Base-by-base conservation (phyloP, 2,329 filamentous ascomycete species). In the Claviceps sp. region DNA sequence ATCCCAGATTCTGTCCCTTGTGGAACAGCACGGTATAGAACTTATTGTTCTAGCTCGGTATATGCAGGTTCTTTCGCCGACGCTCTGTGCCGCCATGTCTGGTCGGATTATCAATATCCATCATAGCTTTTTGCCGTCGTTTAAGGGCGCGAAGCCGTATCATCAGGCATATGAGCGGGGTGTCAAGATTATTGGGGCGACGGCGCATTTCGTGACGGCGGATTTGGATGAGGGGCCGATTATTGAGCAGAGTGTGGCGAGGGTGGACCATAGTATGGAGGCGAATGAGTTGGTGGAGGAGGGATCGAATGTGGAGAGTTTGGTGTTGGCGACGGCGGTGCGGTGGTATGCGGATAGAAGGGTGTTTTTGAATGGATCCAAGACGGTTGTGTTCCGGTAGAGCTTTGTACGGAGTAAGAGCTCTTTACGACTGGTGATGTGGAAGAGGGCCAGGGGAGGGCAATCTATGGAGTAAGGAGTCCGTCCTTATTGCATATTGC, bases 61-160 rank as follows among this genome's bases (percentile, higher is more conserved):
- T 71, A 93, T 93, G 87, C 87, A 93, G 71, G 85, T 93, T 36
- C 75, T 93, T 11, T 86, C 82, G 22, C 86, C 86, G 0, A 78
- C 70, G 8, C 73, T 93, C 42, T 93, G 87, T 71, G 70, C 76
- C 53, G 85, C 80, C 60, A 90, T 93, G 86, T 85, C 81, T 49
- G 87, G 87, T 54, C 82, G 81, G 65, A 93, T 93, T 71, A 91
- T 93, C 83, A 93, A 93, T 72, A 91, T 93, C 68, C 87, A 93
- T 71, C 87, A 93, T 72, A 85, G 79, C 59, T 93, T 93, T 78
- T 67, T 93, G 75, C 87, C 87, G 0, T 84, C 78, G 9, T 93
- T 93, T 79, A 93, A 93, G 76, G 87, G 87, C 55, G 87, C 87
- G 34, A 89, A 88, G 70, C 87, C 87, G 3, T 93, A 93, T 69